Base-by-base conservation (phyloP, 1,284 basidiomycete species). In the Ganoderma meredithae region DNA sequence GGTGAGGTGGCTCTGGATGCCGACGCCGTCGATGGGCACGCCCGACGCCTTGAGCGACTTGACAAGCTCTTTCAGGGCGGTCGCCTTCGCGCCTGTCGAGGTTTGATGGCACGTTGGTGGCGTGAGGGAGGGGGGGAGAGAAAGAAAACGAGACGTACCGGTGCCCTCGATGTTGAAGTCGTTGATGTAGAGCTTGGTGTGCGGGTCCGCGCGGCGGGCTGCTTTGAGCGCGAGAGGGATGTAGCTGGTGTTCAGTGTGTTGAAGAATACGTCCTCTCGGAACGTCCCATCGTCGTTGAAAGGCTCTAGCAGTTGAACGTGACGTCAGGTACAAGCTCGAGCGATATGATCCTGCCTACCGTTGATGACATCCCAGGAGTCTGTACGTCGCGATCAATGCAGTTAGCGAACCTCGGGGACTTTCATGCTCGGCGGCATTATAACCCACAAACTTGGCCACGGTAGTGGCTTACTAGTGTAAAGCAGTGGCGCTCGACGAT, bases 271-370 rank as follows among this genome's bases (percentile, higher is more conserved):
- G 64, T 81, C 80, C 13, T 70, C 64, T 47, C 86, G 81, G 75
- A 80, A 85, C 4, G 85, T 87, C 19, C 88, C 88, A 71, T 89
- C 84, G 39, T 89, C 88, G 70, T 88, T 88, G 78, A 89, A 85
- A 0, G 86, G 83, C 72, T 90, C 80, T 79, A 69, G 27, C 40
- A 17, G 19, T 47, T 12, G 13, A 36, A 25, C 19, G 9, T 19
- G 3, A n/a, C 5, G 27, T 33, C 31, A 62, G 27, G 58, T 53
- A 7, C 43, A 7, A 10, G 9, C 2, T 9, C 33, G 12, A 56
- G 19, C 15, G 36, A 13, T 12, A 40, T 22, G 62, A 10, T 19
- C 27, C 17, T 55, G 80, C 79, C 13, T 58, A 80, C 80, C 80
- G 52, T 83, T 83, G 64, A 82, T 76, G 25, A 83, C 81, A 68